Base-by-base conservation (phyloP, 345 rosid species). In the Dipteronia sinensis region DNA sequence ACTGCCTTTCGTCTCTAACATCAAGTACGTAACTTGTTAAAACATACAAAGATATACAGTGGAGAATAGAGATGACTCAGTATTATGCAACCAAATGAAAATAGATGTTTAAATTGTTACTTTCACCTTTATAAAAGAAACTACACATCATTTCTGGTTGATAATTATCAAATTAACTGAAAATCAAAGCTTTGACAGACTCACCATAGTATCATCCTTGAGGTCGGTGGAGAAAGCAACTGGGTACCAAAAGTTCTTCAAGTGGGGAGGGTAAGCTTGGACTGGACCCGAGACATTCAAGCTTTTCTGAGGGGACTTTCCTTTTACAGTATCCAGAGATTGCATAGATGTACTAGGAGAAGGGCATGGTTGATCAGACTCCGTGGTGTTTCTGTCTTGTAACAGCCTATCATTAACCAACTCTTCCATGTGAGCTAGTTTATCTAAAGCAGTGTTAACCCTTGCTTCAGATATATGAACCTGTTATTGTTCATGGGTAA, bases 381-480 rank as follows among this genome's bases (percentile, higher is more conserved):
- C 92, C 0, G 81, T 65, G n/a, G 83, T 74, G 73, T 71, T 87
- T 78, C 87, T 91, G 34, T 85, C 95, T 71, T 87, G 91, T 74
- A 96, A 83, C 80, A 96, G 85, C 83, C 86, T 86, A 84, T 94
- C 98, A 68, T 86, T 92, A 64, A 93, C 98, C 89, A 95, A 84
- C 53, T 80, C 85, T 83, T 94, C 99, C 99, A 93, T 92, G 84
- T 94, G 82, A 79, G 99, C 99, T 76, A 96, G 89, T 89, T 92
- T 96, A 64, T 94, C 93, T 82, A 96, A 84, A 73, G 99, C 97
- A 69, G 97, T 84, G 74, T 91, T 65, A 81, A 96, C 97, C 88
- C 98, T 91, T 72, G 95, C 99, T 84, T 96, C 99, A 58, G 99
- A 96, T 80, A 92, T 85, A 83, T 94, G 99, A 82, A 96, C 98